Base-by-base conservation (phyloP, 2,329 filamentous ascomycete species). In the Sphaerostilbella broomeana region DNA sequence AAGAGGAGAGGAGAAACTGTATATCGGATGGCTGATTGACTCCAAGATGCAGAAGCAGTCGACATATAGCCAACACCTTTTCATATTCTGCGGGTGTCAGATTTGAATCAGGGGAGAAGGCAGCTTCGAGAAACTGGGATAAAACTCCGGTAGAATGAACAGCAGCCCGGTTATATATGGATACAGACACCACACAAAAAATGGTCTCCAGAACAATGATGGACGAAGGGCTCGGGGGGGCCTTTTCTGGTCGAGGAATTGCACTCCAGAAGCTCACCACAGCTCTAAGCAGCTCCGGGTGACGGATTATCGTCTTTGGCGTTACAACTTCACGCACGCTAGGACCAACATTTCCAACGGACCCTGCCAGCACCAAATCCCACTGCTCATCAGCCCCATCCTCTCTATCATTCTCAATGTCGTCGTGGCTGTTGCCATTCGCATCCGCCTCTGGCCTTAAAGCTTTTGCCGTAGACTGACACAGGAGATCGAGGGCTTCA, bases 11-110 rank as follows among this genome's bases (percentile, higher is more conserved):
- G 20, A 98, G 70, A 45, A 82, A 79, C 53, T 89, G 81, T 12
- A 86, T 86, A 65, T 95, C 88, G 31, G 86, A 78, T n/a, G 95
- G 74, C 44, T 73, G 73, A 53, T 81, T 84, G 49, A 94, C 76
- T 15, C 92, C 90, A 46, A 92, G 70, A 42, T 77, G 67, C 68
- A 86, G 77, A 56, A 94, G 64, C 59, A 71, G 70, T 47, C 74
- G 74, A 53, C 84, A 89, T 18, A 94, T 69, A 16, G 75, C 68
- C 47, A 81, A 67, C 15, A 87, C 73, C 11, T 79, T 67, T 18
- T 67, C 58, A 50, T 68, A 71, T 55, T 88, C 83, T 3, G 64
- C 56, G 17, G 67, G 55, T 11, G 70, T 69, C 20, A 85, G 64
- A 11, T 62, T 57, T 15, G 72, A 69, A 35, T 69, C 65, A 4